Conservation (phyloP, 2,329 filamentous ascomycete genomes). For the Fusarium sterilihyphosum region DNA sequence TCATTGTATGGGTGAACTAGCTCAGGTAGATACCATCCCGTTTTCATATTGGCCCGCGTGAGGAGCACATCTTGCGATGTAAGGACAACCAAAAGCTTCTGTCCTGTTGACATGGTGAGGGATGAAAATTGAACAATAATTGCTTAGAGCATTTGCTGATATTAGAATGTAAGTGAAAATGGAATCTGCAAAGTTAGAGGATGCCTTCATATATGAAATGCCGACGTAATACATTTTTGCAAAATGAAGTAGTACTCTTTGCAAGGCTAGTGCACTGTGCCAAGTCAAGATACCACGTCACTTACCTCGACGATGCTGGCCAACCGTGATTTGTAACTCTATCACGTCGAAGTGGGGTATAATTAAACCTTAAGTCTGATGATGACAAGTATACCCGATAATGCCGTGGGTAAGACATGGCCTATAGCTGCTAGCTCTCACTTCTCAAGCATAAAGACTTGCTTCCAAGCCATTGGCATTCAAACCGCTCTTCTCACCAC, state of each 20-base stretch:
- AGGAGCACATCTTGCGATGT: not conserved
- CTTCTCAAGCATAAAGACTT: not conserved
- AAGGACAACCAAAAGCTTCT: not conserved
- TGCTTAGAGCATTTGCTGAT: not conserved
- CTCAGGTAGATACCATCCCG: not conserved
- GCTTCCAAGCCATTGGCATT: not conserved
- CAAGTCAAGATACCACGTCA: not conserved
- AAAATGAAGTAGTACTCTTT: not conserved
- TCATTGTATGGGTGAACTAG: not conserved
- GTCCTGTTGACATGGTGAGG: not conserved
- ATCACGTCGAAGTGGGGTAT: not conserved
- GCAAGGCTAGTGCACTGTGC: not conserved
- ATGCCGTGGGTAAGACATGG: not conserved
- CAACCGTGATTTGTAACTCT: not conserved
- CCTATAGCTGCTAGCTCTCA: no score
- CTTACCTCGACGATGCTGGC: not conserved
- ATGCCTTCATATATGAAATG: not conserved
- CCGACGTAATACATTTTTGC: not conserved
- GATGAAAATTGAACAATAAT: fast-evolving
- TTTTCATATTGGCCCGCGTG: not conserved
- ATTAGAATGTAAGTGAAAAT: not conserved
- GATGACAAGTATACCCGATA: not conserved
- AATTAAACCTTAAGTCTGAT: not conserved
- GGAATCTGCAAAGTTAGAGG: not conserved
- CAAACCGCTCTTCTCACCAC: not conserved